A percentile compares a stretch with the other conserved stretches of the same genome.
phyloP scores from a whole-genome alignment of 1,139 yeast genomes.

The Kurtzmaniella quercitrusa region DNA sequence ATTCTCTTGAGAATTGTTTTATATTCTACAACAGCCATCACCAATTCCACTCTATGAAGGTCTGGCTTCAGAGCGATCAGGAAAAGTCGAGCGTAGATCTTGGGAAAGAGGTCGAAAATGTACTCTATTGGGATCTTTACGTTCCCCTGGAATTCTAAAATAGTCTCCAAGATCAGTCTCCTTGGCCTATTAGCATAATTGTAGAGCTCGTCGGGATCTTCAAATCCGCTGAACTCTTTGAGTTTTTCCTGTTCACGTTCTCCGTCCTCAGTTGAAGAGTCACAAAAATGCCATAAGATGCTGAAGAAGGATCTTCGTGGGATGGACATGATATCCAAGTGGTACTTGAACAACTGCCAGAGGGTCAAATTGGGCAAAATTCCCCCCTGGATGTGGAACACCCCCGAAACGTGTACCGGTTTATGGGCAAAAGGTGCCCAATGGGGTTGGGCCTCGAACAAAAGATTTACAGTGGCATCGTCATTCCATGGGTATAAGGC shows the following conservation, averaged over 20 bases:
- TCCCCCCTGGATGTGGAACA: slow-evolving; percentile 51
- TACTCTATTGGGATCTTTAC: slow-evolving; percentile 71
- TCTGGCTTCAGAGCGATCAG: slow-evolving; percentile 70
- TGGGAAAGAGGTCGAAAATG: slow-evolving; percentile 72
- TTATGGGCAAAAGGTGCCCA: slow-evolving; percentile 71
- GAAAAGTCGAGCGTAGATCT: slow-evolving; percentile 73
- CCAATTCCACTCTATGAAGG: slow-evolving; percentile 46
- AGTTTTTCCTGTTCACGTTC: slow-evolving; percentile 69
- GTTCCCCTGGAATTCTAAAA: slow-evolving; percentile 70
- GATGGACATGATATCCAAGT: slow-evolving; percentile 74
- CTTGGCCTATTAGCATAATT: slow-evolving; percentile 91
- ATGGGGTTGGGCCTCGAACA: slow-evolving; percentile 61
- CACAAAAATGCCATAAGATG: slow-evolving; percentile 67
- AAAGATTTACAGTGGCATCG: slow-evolving; percentile 54
- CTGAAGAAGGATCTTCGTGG: slow-evolving; percentile 83
- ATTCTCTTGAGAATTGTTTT: slow-evolving; percentile 72
- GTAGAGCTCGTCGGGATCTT: slow-evolving; percentile 74
- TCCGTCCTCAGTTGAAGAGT: slow-evolving; percentile 41
- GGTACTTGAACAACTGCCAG: slow-evolving; percentile 68
- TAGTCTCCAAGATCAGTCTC: slow-evolving; percentile 77
- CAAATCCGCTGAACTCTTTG: slow-evolving; percentile 66
- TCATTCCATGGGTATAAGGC: slow-evolving; percentile 75
- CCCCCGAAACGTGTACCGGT: slow-evolving; percentile 32
- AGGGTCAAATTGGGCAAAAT: slow-evolving; percentile 52
- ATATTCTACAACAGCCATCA: slow-evolving; percentile 83